Base-by-base conservation (phyloP, 805 yeast species). In the Pichia insulana region DNA sequence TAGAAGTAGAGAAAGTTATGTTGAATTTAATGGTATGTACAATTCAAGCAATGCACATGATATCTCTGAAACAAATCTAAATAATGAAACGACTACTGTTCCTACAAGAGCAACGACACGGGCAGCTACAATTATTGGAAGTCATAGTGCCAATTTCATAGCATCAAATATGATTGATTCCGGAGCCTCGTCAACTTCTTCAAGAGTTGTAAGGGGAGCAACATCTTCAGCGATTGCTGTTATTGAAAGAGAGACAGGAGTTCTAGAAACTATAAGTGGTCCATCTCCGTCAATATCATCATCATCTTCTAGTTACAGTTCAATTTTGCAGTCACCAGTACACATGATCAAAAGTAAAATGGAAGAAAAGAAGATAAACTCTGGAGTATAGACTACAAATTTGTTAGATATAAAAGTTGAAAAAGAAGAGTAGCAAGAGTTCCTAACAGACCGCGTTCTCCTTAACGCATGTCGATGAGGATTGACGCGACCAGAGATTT, bases 261-360 rank as follows among this genome's bases (percentile, higher is more conserved):
- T 22, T 22, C 7, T 22, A 22, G 25, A 22, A 8, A 22, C 25
- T 22, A 8, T 8, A 22, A 8, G 8, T 22, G 25, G 5, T 22
- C 9, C 36, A 26, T 2, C 31, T 3, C 10, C 36, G 25, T n/a
- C 18, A n/a, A 11, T 32, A 7, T 28, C 30, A 16, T 37, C 26
- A 20, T 33, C 36, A 18, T 15, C 16, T 5, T 26, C 31, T 3
- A 41, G 46, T 13, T 41, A 49, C 36, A 40, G 47, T 35, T 49
- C 52, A 1, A 45, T 50, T 25, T 18, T 43, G 8, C 30, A 36
- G 8, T 50, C 52, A 3, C 52, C 52, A 8, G 31, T 17, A 16
- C 28, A 30, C 16, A 30, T 39, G 26, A 18, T 18, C 30, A 45
- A 39, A 20, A 9, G 39, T 7, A 6, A 5, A 6, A 30, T 30